Evolutionary conservation across 805 yeast genomes (phyloP).

Genomic region (Wickerhamiella sorbophila): DNA sequence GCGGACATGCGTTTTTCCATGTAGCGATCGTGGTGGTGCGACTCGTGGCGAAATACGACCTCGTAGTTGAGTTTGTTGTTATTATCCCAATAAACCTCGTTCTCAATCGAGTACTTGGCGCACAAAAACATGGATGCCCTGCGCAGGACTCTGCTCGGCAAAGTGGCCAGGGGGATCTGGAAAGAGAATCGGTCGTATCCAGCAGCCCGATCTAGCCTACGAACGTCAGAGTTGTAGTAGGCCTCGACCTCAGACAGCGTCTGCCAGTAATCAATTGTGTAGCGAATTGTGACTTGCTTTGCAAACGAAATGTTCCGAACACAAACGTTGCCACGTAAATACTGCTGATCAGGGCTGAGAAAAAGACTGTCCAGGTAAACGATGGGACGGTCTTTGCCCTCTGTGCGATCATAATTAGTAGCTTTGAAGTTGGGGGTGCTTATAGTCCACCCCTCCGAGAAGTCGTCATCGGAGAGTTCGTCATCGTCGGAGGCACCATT

Average conservation of each 20-base stretch:
- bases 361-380: conserved; percentile 56
- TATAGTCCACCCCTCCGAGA: conserved; percentile 22
- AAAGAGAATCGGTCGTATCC: conserved; percentile 55
- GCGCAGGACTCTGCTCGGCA: conserved; percentile 21
- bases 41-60: conserved; percentile 29
- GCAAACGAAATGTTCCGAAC: conserved; percentile 61
- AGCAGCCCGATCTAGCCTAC: conserved; percentile 17
- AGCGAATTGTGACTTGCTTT: conserved; percentile 55
- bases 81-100: conserved; percentile 64
- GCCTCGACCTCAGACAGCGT: conserved; percentile 60
- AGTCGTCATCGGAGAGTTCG: conserved; percentile 22
- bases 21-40: conserved; percentile 4
- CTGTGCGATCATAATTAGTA: conserved; percentile 9
- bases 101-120: conserved; percentile 37
- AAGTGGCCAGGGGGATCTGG: conserved; percentile 31
- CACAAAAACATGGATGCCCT: conserved; percentile 35
- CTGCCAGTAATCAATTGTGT: conserved; percentile 67
- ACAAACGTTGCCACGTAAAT: conserved; percentile 58
- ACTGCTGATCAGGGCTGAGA: conserved; percentile 42
- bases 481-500: conserved; percentile 22
- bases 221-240: conserved; percentile 38
- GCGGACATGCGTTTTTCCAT: not conserved
- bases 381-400: conserved; percentile 18
- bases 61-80: conserved; percentile 46
- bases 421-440: conserved; percentile 22